These are phyloP conservation scores for Metarhizium rileyi DNA, from an alignment of 2,329 filamentous ascomycete genomes.

Conservation along the genomic window DNA sequence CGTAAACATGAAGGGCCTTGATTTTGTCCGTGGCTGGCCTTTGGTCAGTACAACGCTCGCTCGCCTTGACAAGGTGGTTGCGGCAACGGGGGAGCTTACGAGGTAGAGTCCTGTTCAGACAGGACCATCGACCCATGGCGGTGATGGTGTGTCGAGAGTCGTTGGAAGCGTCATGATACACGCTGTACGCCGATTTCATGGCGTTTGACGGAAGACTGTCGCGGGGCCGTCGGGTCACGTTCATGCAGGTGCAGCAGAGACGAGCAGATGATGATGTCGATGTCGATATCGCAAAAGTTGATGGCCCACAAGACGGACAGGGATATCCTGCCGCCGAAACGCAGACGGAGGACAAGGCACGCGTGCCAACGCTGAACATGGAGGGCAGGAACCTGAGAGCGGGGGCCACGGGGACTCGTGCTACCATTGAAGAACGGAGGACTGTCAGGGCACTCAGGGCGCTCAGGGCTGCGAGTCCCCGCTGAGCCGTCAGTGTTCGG, in stretches of 20 bases:
- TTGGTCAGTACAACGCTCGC: not conserved
- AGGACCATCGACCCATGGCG: constrained; percentile 74
- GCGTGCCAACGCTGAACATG: not conserved
- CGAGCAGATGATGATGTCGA: constrained; percentile 3
- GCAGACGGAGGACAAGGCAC: not conserved
- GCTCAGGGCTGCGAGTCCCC: not conserved
- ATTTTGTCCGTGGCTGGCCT: constrained; percentile 52
- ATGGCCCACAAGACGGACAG: not conserved
- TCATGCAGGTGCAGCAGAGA: constrained; percentile 13
- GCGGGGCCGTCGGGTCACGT: constrained; percentile 15
- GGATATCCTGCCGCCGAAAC: not conserved
- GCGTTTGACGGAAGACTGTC: constrained; percentile 17
- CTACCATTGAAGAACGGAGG: not conserved
- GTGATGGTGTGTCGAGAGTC: constrained; percentile 50
- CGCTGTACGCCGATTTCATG: constrained; percentile 31
- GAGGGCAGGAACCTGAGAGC: not conserved
- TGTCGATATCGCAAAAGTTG: not conserved
- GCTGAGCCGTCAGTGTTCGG: not conserved
- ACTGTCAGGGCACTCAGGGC: too few species aligned
- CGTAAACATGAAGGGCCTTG: constrained; percentile 81
- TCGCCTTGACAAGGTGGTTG: not conserved
- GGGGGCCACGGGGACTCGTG: not conserved
- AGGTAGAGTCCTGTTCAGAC: constrained; percentile 62
- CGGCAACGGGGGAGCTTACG: constrained; percentile 30
- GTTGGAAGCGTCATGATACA: constrained; percentile 25